Evolutionary conservation across 345 rosid genomes (phyloP).

Genomic region (Alliaria petiolata): DNA sequence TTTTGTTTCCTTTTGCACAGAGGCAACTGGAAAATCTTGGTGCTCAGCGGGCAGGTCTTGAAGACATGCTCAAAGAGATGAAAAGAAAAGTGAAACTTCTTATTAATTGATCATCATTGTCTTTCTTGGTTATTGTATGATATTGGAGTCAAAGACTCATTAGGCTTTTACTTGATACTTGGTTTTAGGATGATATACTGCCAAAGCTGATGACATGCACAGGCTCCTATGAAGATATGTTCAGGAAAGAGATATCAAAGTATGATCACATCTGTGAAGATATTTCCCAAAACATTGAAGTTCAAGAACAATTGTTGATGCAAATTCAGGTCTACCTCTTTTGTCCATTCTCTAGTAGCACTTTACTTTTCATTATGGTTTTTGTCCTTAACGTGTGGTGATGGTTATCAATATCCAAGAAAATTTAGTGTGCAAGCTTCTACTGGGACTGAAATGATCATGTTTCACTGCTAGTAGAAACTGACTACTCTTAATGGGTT

Average conservation of each 20-base stretch:
- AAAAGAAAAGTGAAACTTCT: slow-evolving; percentile 69
- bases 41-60: slow-evolving; percentile 97
- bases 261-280: slow-evolving; percentile 83
- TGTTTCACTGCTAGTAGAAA: slow-evolving; percentile 9
- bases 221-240: slow-evolving; percentile 91
- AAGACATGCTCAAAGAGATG: slow-evolving; percentile 99
- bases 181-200: slow-evolving; percentile 85
- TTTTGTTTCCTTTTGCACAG: slow-evolving; percentile 42
- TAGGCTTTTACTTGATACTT: slow-evolving; percentile 15
- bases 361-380: neutral
- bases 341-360: neutral
- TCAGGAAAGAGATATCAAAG: slow-evolving; percentile 88
- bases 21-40: slow-evolving; percentile 96
- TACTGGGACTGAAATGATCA: slow-evolving; percentile 3
- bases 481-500: slow-evolving; percentile 13
- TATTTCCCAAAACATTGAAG: slow-evolving; percentile 82
- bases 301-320: slow-evolving; percentile 80
- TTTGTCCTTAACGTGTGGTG: neutral
- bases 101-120: slow-evolving; percentile 5
- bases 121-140: slow-evolving; percentile 7
- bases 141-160: slow-evolving; percentile 8
- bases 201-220: slow-evolving; percentile 92
- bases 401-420: neutral
- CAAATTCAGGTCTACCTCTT: slow-evolving; percentile 79
- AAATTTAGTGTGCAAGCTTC: slow-evolving; percentile 7